Evolutionary conservation across 345 rosid genomes (phyloP).

Genomic region (Excoecaria cochinchinensis): DNA sequence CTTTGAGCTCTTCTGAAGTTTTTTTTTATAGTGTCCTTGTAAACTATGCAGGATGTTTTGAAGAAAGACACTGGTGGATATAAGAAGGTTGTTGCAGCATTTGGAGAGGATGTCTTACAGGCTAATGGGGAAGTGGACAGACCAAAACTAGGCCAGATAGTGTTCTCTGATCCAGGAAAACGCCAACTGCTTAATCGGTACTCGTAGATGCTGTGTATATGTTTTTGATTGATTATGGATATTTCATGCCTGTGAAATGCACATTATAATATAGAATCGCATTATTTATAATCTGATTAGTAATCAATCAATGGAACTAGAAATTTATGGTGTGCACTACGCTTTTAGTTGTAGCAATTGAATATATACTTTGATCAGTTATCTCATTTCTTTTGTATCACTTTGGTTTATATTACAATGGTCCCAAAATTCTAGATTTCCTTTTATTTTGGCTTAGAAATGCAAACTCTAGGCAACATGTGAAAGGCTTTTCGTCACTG

Average conservation of each 20-base stretch:
- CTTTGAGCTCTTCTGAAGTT: neutral
- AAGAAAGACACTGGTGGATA: conserved; percentile 33
- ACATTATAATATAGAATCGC: neutral
- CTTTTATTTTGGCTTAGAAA: neutral
- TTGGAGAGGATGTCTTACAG: conserved; percentile 34
- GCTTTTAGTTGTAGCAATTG: neutral
- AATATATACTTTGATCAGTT: neutral
- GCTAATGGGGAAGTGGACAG: conserved; percentile 50
- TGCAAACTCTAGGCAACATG: neutral
- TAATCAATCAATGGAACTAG: neutral
- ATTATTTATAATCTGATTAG: neutral
- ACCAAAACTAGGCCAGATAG: conserved; percentile 70
- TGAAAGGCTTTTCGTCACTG: no score
- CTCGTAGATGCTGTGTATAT: no score
- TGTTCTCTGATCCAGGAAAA: conserved; percentile 74
- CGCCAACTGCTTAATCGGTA: conserved; percentile 85
- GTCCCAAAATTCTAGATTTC: neutral
- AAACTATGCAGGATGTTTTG: conserved; percentile 23
- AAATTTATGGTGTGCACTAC: no score
- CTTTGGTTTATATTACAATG: neutral
- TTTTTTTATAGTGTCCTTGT: neutral
- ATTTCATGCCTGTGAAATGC: neutral
- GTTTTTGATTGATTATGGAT: neutral
- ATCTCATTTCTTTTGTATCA: neutral
- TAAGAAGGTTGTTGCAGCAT: conserved; percentile 34